These are phyloP conservation scores for Tylopilus felleus DNA, from an alignment of 768 basidiomycete species.

Conservation along the genomic window DNA sequence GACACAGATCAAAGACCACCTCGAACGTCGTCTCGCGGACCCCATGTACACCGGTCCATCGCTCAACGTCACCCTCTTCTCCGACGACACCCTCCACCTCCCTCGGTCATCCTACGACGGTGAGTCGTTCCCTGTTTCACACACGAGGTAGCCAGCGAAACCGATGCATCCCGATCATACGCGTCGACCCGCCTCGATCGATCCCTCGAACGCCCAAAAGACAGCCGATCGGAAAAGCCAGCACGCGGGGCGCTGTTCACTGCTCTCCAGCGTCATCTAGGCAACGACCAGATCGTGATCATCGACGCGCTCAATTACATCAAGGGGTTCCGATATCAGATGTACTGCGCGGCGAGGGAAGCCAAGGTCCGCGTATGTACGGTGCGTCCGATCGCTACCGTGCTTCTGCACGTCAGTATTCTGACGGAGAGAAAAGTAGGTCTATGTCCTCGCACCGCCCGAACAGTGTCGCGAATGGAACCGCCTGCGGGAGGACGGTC, in stretches of 20 bases:
- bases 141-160: background rate
- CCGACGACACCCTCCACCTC: slow-evolving; percentile 70
- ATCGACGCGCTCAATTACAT: slow-evolving; percentile 95
- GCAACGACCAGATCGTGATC: slow-evolving; percentile 74
- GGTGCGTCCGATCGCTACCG: slow-evolving; percentile 43
- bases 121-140: slow-evolving; percentile 31
- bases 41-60: slow-evolving; percentile 51
- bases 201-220: slow-evolving; percentile 34
- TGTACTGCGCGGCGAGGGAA: slow-evolving; percentile 94
- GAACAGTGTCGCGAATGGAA: slow-evolving; percentile 83
- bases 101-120: slow-evolving; percentile 70
- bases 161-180: no score
- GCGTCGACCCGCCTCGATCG: no score
- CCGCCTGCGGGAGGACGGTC: slow-evolving; percentile 41
- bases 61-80: slow-evolving; percentile 50
- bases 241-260: slow-evolving; percentile 83
- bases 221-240: slow-evolving; percentile 80
- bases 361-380: slow-evolving; percentile 83
- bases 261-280: slow-evolving; percentile 72
- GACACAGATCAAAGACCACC: slow-evolving; percentile 53
- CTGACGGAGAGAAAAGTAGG: slow-evolving; percentile 40
- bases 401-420: background rate
- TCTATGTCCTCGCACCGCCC: slow-evolving; percentile 71
- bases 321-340: slow-evolving; percentile 97
- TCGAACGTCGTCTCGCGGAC: slow-evolving; percentile 51